Base-by-base conservation (phyloP, 805 yeast species). In the Clavispora phyllophila region DNA sequence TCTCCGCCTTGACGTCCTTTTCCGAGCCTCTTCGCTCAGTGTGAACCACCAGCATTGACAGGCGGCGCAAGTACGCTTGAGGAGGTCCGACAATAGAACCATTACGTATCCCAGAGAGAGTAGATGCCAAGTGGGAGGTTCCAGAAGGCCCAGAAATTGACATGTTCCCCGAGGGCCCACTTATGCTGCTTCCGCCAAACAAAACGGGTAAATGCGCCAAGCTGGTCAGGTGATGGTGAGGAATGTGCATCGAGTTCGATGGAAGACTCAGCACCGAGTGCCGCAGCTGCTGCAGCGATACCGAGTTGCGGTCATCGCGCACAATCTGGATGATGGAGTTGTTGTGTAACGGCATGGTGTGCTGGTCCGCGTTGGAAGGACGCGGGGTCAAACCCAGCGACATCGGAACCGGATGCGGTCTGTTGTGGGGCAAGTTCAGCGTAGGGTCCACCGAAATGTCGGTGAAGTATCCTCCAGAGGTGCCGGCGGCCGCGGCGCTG, bases 381-480 rank as follows among this genome's bases (percentile, higher is more conserved):
- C 54, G 47, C 6, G 56, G 54, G 15, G 56, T 50, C 34, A 48
- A 38, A 8, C 48, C 52, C 41, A 18, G 44, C 32, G 35, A 47
- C 36, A 41, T 45, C 8, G 53, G 56, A 9, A 60, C 58, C 14
- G 66, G 61, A 38, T 63, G 63, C 4, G 65, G 58, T 50, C 60
- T 63, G 53, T 67, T 64, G 46, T 69, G 73, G 5, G 75, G 75
- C 48, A 69, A 53, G 53, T 69, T 69, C 72, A 68, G 68, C 13
- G 73, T 68, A 3, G 73, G 75, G 48, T 70, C 75, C 10, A 68
- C 64, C 27, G 66, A 58, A 24, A 68, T 66, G 25, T 70, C 75
- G 19, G 70, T 67, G 49, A 69, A 70, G 51, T 69, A 70, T 4
- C 75, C 74, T 15, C 73, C 74, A 1, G 67, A 62, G 9, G 61